These are phyloP conservation scores for Triglochin maritima DNA, from an alignment of 106 monocot species.

Conservation along the genomic window DNA sequence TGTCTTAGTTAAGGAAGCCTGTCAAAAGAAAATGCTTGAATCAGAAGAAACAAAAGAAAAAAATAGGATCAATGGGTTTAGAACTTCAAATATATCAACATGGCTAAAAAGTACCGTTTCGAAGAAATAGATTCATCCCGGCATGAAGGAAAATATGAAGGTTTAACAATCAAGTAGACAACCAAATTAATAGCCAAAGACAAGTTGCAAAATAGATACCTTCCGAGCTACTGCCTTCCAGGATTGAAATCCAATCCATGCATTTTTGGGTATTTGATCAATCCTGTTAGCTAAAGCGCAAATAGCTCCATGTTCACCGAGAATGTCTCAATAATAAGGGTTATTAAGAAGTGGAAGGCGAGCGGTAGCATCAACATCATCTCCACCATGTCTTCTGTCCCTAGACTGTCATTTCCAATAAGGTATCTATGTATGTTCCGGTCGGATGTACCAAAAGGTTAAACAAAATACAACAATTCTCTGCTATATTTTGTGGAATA, in stretches of 20 bases:
- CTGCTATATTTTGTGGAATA: too few relatives aligned
- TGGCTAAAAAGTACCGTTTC: too few relatives aligned
- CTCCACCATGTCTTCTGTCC: constrained; percentile 69
- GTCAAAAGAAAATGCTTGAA: neutral
- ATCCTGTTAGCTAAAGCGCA: constrained; percentile 78
- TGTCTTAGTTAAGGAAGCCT: constrained; percentile 62
- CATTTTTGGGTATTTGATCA: constrained; percentile 87
- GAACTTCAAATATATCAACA: neutral
- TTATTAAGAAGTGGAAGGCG: constrained; percentile 64
- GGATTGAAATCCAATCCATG: constrained; percentile 98
- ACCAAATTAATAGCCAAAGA: too few relatives aligned
- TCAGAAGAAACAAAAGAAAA: neutral
- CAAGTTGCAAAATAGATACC: constrained; percentile 21
- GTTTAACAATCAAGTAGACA: too few relatives aligned
- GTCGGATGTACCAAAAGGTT: too few relatives aligned
- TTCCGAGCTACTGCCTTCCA: constrained; percentile 72
- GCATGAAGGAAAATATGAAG: too few relatives aligned
- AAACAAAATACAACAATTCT: too few relatives aligned
- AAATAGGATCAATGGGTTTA: neutral
- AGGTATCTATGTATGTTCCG: too few relatives aligned
- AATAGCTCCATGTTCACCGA: constrained; percentile 91
- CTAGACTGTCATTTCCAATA: constrained; percentile 28
- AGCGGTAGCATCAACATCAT: constrained; percentile 94
- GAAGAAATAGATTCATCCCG: too few relatives aligned
- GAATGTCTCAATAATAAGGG: constrained; percentile 66